These are phyloP conservation scores for Globomyces sp. DNA, from an alignment of 371 early-diverging fungal species.

Conservation along the genomic window DNA sequence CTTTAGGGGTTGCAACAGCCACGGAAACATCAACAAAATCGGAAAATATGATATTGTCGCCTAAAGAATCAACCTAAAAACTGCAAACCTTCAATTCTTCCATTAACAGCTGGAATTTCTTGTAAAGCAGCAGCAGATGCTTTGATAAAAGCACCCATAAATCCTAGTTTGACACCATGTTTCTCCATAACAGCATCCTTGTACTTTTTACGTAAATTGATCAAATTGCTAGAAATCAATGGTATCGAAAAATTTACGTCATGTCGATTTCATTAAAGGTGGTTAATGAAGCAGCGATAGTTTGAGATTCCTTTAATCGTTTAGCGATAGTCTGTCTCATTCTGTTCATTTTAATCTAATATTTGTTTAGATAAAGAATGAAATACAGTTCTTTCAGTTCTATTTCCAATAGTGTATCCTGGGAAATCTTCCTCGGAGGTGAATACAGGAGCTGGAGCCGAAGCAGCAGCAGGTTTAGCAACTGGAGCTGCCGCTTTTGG, in stretches of 20 bases:
- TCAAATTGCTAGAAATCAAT: conserved; percentile 59
- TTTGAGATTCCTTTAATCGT: conserved; percentile 95
- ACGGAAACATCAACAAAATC: conserved; percentile 95
- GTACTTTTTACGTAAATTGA: conserved; percentile 84
- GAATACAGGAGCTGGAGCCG: not conserved
- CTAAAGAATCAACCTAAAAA: not conserved
- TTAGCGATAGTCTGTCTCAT: conserved; percentile 94
- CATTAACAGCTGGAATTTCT: conserved; percentile 92
- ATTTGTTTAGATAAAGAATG: conserved; percentile 1
- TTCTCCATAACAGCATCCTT: conserved; percentile 93
- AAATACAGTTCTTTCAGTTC: conserved; percentile 44
- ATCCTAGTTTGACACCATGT: conserved; percentile 94
- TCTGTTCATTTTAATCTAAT: conserved; percentile 88
- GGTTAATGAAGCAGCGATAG: conserved; percentile 93
- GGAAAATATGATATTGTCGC: conserved; percentile 81
- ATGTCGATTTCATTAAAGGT: conserved; percentile 99
- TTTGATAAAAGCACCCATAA: conserved; percentile 96
- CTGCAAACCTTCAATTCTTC: conserved; percentile 70
- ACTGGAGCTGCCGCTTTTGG: conserved; percentile 27
- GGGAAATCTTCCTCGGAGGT: conserved; percentile 14
- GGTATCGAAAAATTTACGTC: conserved; percentile 45
- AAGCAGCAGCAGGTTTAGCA: conserved; percentile 16
- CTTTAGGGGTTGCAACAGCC: conserved; percentile 98
- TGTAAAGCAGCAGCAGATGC: conserved; percentile 80
- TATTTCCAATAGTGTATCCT: conserved; percentile 24